A percentile compares a stretch with the other conserved stretches of the same genome.
Conservation (phyloP, 495 filamentous ascomycete species). For the Tuber calosporum region DNA sequence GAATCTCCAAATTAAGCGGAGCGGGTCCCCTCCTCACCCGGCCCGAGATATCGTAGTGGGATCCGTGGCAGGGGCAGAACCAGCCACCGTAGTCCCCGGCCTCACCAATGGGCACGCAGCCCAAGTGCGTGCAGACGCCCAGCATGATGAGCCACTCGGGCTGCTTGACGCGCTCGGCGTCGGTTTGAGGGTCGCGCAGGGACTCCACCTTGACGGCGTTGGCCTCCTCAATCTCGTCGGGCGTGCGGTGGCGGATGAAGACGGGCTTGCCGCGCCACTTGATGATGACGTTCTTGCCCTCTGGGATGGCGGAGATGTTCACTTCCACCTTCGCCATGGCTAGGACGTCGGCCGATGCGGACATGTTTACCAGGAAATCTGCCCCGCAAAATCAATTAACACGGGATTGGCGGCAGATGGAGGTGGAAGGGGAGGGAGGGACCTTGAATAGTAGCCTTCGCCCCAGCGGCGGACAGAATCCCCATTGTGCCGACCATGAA, state of each 20-base stretch:
- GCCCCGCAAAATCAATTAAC: constrained; percentile 21
- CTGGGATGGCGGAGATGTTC: constrained; percentile 80
- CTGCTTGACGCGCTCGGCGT: constrained; percentile 90
- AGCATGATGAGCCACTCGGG: constrained; percentile 99
- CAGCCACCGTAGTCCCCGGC: constrained; percentile 96
- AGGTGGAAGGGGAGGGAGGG: neutral
- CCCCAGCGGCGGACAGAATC: constrained; percentile 78
- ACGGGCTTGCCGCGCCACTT: constrained; percentile 99
- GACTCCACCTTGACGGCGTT: constrained; percentile 65
- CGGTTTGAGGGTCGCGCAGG: constrained; percentile 83
- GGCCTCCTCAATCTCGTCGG: constrained; percentile 77
- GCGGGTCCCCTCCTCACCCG: constrained; percentile 93
- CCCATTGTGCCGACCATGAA: constrained; percentile 98
- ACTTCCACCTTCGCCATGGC: constrained; percentile 99
- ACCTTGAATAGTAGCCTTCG: constrained; percentile 97
- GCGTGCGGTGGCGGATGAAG: constrained; percentile 98
- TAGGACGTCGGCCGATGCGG: constrained; percentile 95
- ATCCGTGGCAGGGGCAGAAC: constrained; percentile 99
- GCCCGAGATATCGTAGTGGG: constrained; percentile 98
- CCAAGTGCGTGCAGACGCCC: constrained; percentile 97
- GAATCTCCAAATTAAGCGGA: constrained; percentile 94
- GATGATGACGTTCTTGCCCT: constrained; percentile 99
- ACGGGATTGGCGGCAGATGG: neutral
- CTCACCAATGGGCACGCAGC: constrained; percentile 98
- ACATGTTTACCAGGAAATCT: constrained; percentile 99